Evolutionary conservation across 805 yeast species (phyloP).

Genomic region (Barnettozyma wickerhamii): DNA sequence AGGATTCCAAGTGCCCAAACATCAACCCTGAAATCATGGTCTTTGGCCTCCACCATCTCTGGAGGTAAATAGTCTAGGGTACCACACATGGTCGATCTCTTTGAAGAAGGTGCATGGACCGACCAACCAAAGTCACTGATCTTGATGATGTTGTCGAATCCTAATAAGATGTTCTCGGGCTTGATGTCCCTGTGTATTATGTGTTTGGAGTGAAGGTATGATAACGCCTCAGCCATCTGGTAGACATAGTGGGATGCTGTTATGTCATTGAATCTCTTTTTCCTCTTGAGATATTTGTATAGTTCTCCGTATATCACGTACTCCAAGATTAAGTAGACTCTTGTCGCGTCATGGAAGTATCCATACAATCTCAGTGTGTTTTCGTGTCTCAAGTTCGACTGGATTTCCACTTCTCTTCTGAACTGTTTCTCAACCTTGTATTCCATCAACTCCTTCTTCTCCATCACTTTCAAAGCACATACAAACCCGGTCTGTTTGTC

Average conservation of each 20-base stretch:
- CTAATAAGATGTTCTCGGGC: conserved; percentile 86
- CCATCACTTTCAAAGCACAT: conserved; percentile 91
- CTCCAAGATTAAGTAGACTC: conserved; percentile 82
- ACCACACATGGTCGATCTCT: conserved; percentile 85
- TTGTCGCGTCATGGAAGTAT: conserved; percentile 73
- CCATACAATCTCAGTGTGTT: conserved; percentile 80
- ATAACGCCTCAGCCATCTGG: conserved; percentile 79
- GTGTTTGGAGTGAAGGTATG: conserved; percentile 71
- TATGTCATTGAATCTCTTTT: conserved; percentile 65
- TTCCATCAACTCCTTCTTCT: conserved; percentile 69
- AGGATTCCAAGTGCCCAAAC: conserved; percentile 91
- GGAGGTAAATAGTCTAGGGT: conserved; percentile 94
- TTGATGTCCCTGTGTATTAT: conserved; percentile 91
- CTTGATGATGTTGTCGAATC: conserved; percentile 71
- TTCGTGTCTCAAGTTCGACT: conserved; percentile 71
- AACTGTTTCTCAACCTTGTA: conserved; percentile 81
- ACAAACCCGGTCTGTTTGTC: conserved; percentile 73
- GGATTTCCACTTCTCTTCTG: conserved; percentile 89
- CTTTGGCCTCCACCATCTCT: conserved; percentile 83
- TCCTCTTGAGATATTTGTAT: conserved; percentile 64
- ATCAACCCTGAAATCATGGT: conserved; percentile 77
- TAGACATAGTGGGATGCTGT: conserved; percentile 74
- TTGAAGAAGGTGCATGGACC: conserved; percentile 53
- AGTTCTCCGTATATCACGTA: conserved; percentile 85
- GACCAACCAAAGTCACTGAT: conserved; percentile 97